Evolutionary conservation across 2,329 filamentous ascomycete species (phyloP).

Genomic region (Colletotrichum phormii): DNA sequence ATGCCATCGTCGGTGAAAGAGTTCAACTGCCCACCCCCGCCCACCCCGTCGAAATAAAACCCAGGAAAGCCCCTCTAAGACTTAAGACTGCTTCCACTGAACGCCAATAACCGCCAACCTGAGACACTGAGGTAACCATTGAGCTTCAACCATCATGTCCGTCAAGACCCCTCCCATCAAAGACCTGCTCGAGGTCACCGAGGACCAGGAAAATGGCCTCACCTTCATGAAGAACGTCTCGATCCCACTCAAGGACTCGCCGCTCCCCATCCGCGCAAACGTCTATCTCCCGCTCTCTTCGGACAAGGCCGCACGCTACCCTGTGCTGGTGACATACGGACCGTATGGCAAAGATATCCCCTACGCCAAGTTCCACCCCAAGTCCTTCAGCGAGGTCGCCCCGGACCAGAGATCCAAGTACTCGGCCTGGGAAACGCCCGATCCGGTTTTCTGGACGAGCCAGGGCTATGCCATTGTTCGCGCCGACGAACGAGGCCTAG

Average conservation of each 20-base stretch:
- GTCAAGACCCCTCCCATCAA: slow-evolving; percentile 31
- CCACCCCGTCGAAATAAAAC: slow-evolving; percentile 11
- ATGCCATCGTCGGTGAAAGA: not conserved
- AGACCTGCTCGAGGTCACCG: slow-evolving; percentile 27
- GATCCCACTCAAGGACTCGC: slow-evolving; percentile 44
- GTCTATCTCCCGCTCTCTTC: slow-evolving; percentile 49
- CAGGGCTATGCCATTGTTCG: slow-evolving; percentile 67
- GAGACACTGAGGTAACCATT: not conserved
- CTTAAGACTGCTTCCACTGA: not conserved
- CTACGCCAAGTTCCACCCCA: slow-evolving; percentile 63
- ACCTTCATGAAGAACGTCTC: slow-evolving; percentile 53
- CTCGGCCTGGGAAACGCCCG: slow-evolving; percentile 70
- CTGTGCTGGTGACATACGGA: slow-evolving; percentile 77
- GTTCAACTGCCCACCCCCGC: not conserved
- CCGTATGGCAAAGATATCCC: slow-evolving; percentile 81
- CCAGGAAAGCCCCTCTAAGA: not conserved
- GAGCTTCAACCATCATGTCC: slow-evolving; percentile 5
- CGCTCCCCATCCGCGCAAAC: slow-evolving; percentile 50
- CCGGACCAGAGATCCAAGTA: slow-evolving; percentile 64
- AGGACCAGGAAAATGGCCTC: slow-evolving; percentile 33
- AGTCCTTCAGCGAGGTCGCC: slow-evolving; percentile 62
- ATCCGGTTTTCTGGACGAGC: slow-evolving; percentile 66
- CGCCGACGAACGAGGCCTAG: slow-evolving; percentile 61
- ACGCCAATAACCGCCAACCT: not conserved
- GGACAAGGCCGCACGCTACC: slow-evolving; percentile 47